Base-by-base conservation (phyloP, 306 rosid species). In the Begonia loranthoides region DNA sequence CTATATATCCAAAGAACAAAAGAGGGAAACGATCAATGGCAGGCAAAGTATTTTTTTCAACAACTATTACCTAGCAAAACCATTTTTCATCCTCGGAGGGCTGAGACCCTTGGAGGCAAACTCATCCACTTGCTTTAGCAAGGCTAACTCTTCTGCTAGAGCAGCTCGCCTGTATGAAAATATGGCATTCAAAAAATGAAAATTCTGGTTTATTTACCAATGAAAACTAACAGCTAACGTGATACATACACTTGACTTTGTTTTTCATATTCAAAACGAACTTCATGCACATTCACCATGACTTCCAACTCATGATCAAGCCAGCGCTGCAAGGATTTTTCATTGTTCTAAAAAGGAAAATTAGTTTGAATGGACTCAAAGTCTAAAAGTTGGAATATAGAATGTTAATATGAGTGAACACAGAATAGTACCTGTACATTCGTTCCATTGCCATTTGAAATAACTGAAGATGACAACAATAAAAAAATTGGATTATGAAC, bases 221-320 rank as follows among this genome's bases (percentile, higher is more conserved):
- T 3, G 36, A 19, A 58, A 53, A 67, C 50, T 60, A 57, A 48
- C 16, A 51, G 65, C 45, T 38, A 22, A 58, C 16, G 13, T 14
- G 10, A 55, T 55, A 71, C 99, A 41, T 87, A 92, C 99, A 92
- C 94, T 80, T 92, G 89, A 69, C 99, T 92, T 67, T 92, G 99
- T 76, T 75, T 92, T 68, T 87, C 99, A 68, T 92, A 92, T 73
- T 92, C 99, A 69, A 68, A 76, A 63, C 99, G 99, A 53, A 92
- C 99, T 92, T 92, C 99, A 54, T 87, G 94, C 68, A 87, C 96
- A 63, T 92, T 80, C 69, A 92, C 93, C 94, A 83, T 79, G 75
- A 92, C 94, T 83, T 92, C 99, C 54, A 92, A 76, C 66, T 92
- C 99, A 10, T 92, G 88, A 76, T 92, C 99, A 67, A 92, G 94